phyloP scores from a whole-genome alignment of 1,139 yeast species.

The Taphrina deformans region DNA sequence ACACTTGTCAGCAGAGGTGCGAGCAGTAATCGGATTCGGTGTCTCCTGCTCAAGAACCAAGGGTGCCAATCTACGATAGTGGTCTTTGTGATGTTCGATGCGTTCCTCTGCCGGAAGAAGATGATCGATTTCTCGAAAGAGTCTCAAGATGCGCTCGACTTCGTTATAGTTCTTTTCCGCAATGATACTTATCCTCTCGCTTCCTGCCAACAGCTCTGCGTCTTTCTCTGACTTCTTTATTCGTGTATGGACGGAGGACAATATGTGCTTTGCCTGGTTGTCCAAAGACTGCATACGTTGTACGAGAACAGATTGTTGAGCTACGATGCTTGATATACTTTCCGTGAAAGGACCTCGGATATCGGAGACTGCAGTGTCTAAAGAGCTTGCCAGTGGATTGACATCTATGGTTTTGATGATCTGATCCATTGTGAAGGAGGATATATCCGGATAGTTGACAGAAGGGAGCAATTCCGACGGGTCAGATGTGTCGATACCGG shows the following conservation, averaged over 20 bases:
- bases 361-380: background rate
- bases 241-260: background rate
- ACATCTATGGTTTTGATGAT: background rate
- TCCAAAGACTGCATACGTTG: background rate
- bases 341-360: background rate
- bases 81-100: background rate
- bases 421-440: background rate
- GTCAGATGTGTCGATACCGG: background rate
- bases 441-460: background rate
- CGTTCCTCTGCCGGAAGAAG: background rate
- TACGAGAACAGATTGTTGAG: background rate
- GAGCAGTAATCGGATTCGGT: too few relatives aligned
- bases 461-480: background rate
- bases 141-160: constrained; percentile 4
- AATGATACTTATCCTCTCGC: background rate
- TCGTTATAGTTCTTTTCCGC: constrained; percentile 14
- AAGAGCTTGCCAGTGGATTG: background rate
- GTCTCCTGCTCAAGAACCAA: background rate
- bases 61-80: constrained; percentile 7
- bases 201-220: constrained; percentile 1
- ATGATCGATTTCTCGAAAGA: constrained; percentile 11
- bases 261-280: background rate
- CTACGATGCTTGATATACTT: background rate
- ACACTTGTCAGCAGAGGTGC: too few relatives aligned
- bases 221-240: background rate